A percentile compares a stretch with the other conserved stretches of the same genome.
phyloP scores from a whole-genome alignment of 2,329 filamentous ascomycete genomes.

The Didymella arachidicola region DNA sequence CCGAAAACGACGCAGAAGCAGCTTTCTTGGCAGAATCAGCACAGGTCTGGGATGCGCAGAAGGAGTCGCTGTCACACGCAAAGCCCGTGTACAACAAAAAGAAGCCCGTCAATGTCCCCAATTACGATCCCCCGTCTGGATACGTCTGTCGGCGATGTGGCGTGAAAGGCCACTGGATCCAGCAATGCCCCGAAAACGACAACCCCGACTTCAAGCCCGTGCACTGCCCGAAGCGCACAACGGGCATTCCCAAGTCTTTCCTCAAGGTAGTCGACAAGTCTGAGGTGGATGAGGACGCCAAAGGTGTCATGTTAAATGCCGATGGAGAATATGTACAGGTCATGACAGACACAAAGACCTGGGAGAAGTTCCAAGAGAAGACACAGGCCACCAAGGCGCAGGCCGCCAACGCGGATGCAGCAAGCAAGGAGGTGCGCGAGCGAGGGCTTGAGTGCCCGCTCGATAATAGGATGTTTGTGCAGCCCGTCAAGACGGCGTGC shows the following conservation, averaged over 20 bases:
- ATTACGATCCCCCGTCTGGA: slow-evolving; percentile 89
- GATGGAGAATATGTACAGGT: slow-evolving; percentile 98
- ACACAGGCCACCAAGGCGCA: slow-evolving; percentile 84
- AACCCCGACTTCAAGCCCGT: slow-evolving; percentile 95
- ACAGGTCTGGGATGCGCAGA: slow-evolving; percentile 90
- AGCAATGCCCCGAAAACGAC: slow-evolving; percentile 97
- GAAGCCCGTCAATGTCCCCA: slow-evolving; percentile 81
- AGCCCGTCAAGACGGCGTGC: slow-evolving; percentile 98
- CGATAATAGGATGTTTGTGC: slow-evolving; percentile 97
- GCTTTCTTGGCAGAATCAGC: slow-evolving; percentile 91
- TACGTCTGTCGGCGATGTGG: slow-evolving; percentile 97
- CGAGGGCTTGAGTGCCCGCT: slow-evolving; percentile 90
- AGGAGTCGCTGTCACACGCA: slow-evolving; percentile 85
- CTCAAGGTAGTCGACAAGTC: slow-evolving; percentile 95
- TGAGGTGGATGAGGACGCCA: slow-evolving; percentile 81
- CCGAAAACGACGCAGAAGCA: slow-evolving; percentile 91
- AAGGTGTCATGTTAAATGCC: slow-evolving; percentile 96
- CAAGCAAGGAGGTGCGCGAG: slow-evolving; percentile 86
- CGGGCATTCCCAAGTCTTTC: slow-evolving; percentile 94
- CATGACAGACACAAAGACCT: slow-evolving; percentile 91
- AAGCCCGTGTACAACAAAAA: slow-evolving; percentile 55
- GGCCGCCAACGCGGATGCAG: slow-evolving; percentile 77
- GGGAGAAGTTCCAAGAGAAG: slow-evolving; percentile 97
- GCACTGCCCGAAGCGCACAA: slow-evolving; percentile 92
- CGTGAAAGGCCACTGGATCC: slow-evolving; percentile 99